These are phyloP conservation scores for Aquanectria penicillioides DNA, from an alignment of 2,329 filamentous ascomycete genomes.

Conservation along the genomic window DNA sequence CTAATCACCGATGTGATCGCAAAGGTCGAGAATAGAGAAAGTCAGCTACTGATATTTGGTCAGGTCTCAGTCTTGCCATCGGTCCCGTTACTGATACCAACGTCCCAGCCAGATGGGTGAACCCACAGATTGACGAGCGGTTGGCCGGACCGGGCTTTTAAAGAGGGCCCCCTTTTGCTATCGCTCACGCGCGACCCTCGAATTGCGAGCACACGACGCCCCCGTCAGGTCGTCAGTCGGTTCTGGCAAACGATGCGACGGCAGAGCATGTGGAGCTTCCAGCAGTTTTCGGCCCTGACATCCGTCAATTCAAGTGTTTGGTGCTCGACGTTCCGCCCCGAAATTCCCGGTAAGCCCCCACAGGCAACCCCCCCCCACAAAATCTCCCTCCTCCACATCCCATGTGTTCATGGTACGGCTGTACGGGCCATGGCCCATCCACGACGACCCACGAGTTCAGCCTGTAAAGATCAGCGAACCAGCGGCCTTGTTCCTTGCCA, in stretches of 20 bases:
- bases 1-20: neutral
- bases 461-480: neutral
- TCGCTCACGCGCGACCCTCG: slow-evolving; percentile 8
- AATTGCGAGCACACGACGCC: neutral
- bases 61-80: neutral
- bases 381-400: slow-evolving; percentile 13
- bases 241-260: slow-evolving; percentile 18
- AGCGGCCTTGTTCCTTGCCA: neutral
- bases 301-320: slow-evolving; percentile 36
- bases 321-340: slow-evolving; percentile 37
- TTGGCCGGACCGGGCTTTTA: slow-evolving; percentile 39
- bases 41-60: slow-evolving; percentile 15
- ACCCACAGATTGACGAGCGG: slow-evolving; percentile 27
- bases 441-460: slow-evolving; percentile 12
- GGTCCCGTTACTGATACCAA: slow-evolving; percentile 31
- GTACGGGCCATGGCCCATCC: slow-evolving; percentile 31
- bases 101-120: slow-evolving; percentile 17
- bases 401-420: slow-evolving; percentile 27
- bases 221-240: slow-evolving; percentile 1
- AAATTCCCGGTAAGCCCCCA: slow-evolving; percentile 41
- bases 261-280: slow-evolving; percentile 34
- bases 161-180: slow-evolving; percentile 20
- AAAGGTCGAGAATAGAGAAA: neutral
- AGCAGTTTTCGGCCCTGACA: slow-evolving; percentile 41
- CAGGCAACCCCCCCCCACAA: slow-evolving; percentile 18